Base-by-base conservation (phyloP, 176 grass and related monocot species). In the Luzula sylvatica region DNA sequence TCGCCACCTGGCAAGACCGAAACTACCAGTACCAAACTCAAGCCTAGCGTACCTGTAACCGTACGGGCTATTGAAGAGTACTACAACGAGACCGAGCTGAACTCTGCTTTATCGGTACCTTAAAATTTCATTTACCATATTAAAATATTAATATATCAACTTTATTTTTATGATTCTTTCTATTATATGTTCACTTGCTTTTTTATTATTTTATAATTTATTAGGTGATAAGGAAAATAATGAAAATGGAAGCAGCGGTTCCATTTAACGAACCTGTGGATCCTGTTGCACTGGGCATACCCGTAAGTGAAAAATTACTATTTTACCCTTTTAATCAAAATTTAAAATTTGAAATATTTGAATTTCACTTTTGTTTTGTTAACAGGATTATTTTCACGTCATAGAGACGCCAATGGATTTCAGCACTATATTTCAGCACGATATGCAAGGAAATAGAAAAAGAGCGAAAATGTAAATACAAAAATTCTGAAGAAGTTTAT, bases 351-450 rank as follows among this genome's bases (percentile, higher is more conserved):
- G 24, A 8, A 63, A 45, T 21, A 29, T n/a, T n/a, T n/a, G n/a
- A n/a, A n/a, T 25, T 28, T 67, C 15, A 14, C 35, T 2, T 11
- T 5, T 30, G 30, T 38, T 55, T 7, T 38, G 29, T 65, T 4
- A 13, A 38, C 46, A 98, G 92, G 92, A 98, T 61, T 98, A 98
- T 80, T 79, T 90, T 77, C 81, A 98, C 71, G 58, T 98, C 41
- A 98, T 98, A 15, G 78, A 98, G 50, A 98, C 72, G 68, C 92
- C 92, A 65, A 98, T 90, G 86, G 92, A 98, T 86, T 98, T 98
- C 77, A 70, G n/a, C n/a, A n/a, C n/a, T n/a, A n/a, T n/a, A n/a
- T n/a, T n/a, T n/a, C n/a, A n/a, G 92, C 52, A 98, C 92, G 16
- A 83, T 98, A 83, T 82, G 78, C 43, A 49, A 90, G 63, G 63